Conservation (phyloP, 441 rosid genomes). For the Theobroma grandiflorum region DNA sequence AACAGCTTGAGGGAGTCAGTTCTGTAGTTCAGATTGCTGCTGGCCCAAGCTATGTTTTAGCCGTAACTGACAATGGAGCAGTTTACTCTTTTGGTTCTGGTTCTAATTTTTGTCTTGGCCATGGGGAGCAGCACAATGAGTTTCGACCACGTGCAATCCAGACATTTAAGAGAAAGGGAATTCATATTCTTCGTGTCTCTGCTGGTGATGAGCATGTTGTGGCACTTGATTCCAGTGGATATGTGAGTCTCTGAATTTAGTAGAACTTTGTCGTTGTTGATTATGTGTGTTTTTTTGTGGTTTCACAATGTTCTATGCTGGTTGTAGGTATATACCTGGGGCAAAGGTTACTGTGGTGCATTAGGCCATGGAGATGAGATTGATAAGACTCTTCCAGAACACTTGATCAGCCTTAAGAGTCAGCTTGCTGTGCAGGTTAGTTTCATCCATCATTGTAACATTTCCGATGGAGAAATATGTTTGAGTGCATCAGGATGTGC, state of each 20-base stretch:
- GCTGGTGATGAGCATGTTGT: conserved; percentile 98
- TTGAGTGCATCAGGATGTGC: conserved; percentile 15
- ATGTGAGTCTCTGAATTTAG: conserved; percentile 52
- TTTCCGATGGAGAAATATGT: conserved; percentile 14
- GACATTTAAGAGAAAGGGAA: conserved; percentile 69
- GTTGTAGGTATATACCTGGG: conserved; percentile 91
- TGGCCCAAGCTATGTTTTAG: conserved; percentile 86
- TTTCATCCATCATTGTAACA: conserved; percentile 25
- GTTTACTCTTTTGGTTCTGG: conserved; percentile 95
- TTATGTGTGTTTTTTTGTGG: conserved; percentile 23
- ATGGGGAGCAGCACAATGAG: conserved; percentile 94
- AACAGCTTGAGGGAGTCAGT: conserved; percentile 55
- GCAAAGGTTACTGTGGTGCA: conserved; percentile 98
- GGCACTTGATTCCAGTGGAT: conserved; percentile 94
- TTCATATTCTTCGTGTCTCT: conserved; percentile 86
- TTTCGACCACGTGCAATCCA: conserved; percentile 76
- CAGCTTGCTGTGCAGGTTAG: conserved; percentile 81
- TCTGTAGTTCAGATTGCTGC: conserved; percentile 85
- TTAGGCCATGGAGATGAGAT: conserved; percentile 97
- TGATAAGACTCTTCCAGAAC: conserved; percentile 81
- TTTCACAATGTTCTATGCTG: conserved; percentile 30
- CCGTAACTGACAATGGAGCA: conserved; percentile 70
- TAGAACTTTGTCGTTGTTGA: conserved; percentile 4
- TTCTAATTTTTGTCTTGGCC: conserved; percentile 92
- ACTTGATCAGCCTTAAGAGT: conserved; percentile 67